Conservation (phyloP, 768 basidiomycete genomes). For the Auriscalpium orientale region DNA sequence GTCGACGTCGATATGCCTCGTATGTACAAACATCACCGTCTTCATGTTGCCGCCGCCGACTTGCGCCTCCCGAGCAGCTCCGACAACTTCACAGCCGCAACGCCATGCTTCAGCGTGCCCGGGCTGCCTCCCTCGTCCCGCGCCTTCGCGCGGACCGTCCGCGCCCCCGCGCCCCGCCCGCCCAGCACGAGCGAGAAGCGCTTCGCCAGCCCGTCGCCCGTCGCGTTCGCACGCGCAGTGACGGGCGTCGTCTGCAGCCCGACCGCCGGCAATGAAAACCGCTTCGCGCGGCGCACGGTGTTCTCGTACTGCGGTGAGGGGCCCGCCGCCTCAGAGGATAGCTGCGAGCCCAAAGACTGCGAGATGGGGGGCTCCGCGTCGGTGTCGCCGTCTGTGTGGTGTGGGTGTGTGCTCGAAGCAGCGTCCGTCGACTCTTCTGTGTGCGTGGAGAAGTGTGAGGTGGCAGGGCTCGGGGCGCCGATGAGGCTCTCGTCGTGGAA, state of each 20-base stretch:
- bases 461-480: slow-evolving; percentile 18
- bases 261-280: slow-evolving; percentile 73
- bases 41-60: neutral
- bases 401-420: slow-evolving; percentile 16
- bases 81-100: slow-evolving; percentile 46
- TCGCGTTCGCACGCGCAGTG: slow-evolving; percentile 42
- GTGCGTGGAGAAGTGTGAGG: slow-evolving; percentile 21
- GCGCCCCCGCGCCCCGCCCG: slow-evolving; percentile 16
- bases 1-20: too few species aligned
- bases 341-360: neutral
- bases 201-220: slow-evolving; percentile 31
- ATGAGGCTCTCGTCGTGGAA: slow-evolving; percentile 30
- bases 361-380: slow-evolving; percentile 1
- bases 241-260: slow-evolving; percentile 69
- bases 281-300: slow-evolving; percentile 53
- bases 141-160: neutral
- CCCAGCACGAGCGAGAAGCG: slow-evolving; percentile 59
- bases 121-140: slow-evolving; percentile 10
- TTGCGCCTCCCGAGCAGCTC: slow-evolving; percentile 40
- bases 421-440: slow-evolving; percentile 16
- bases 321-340: neutral
- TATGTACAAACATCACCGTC: too few species aligned
- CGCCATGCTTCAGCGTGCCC: slow-evolving; percentile 25
- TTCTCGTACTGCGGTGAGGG: slow-evolving; percentile 39
- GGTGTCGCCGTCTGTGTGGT: slow-evolving; percentile 7